These are phyloP conservation scores for Aquanectria penicillioides DNA, from an alignment of 2,329 filamentous ascomycete species.

Conservation along the genomic window DNA sequence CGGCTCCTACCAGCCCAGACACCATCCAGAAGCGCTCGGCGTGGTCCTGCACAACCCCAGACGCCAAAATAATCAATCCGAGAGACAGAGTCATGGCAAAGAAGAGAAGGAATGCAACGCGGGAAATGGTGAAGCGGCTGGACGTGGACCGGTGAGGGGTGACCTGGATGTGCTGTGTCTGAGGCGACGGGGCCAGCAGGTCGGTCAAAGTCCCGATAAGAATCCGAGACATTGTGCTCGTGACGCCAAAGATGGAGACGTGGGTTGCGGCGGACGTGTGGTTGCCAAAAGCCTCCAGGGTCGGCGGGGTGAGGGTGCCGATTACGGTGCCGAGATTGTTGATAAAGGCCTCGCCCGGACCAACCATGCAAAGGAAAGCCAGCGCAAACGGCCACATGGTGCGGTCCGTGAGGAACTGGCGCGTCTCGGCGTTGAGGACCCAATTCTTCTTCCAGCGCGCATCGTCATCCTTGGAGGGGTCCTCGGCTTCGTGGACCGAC, in stretches of 20 bases:
- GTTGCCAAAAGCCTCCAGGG: constrained; percentile 51
- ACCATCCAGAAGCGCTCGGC: constrained; percentile 86
- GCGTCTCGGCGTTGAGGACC: constrained; percentile 91
- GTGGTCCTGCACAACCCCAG: constrained; percentile 78
- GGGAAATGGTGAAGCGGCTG: constrained; percentile 71
- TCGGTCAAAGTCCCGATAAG: constrained; percentile 90
- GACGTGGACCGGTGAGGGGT: constrained; percentile 42
- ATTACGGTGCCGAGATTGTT: constrained; percentile 97
- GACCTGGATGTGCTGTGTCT: constrained; percentile 66
- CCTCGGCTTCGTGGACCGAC: constrained; percentile 49
- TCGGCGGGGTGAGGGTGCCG: constrained; percentile 78
- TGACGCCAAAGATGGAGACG: constrained; percentile 90
- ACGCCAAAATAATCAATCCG: constrained; percentile 81
- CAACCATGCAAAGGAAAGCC: constrained; percentile 92
- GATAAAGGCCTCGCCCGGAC: constrained; percentile 96
- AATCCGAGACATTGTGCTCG: constrained; percentile 90
- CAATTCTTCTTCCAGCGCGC: constrained; percentile 82
- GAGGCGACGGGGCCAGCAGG: constrained; percentile 77
- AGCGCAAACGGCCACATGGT: constrained; percentile 96
- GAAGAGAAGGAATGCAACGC: constrained; percentile 80
- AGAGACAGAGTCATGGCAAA: constrained; percentile 79
- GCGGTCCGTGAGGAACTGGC: constrained; percentile 82
- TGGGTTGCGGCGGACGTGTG: constrained; percentile 81
- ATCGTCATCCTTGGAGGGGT: constrained; percentile 57
- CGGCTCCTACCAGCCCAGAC: constrained; percentile 84